Percentiles rank a stretch among this genome's conserved stretches.
Conservation (phyloP, 805 yeast species). For the Myxozyma melibiosi region DNA sequence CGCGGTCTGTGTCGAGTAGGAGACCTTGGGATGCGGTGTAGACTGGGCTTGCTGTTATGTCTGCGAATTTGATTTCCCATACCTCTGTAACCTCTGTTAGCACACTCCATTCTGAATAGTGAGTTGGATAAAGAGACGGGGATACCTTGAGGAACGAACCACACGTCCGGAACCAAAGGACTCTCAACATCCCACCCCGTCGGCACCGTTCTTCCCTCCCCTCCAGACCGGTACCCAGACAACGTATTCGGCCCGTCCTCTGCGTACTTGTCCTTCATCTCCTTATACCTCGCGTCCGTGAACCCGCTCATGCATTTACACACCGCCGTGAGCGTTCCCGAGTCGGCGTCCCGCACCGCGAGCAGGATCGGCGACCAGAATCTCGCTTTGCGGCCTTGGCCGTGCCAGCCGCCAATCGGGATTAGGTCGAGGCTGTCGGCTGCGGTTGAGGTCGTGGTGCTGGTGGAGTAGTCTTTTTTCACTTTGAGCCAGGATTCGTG, state of each 20-base stretch:
- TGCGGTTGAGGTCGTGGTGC: conserved; percentile 1
- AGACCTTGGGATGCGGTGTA: conserved; percentile 33
- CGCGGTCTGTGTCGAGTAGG: conserved; percentile 21
- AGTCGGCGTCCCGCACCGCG: conserved; percentile 35
- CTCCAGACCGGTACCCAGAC: too few relatives aligned
- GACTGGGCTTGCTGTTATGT: conserved; percentile 34
- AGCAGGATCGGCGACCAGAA: conserved; percentile 38
- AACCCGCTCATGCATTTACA: conserved; percentile 39
- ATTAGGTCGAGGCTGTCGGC: conserved; percentile 36
- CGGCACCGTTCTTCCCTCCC: not conserved
- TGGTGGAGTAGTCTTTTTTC: conserved; percentile 35
- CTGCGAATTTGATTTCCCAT: conserved; percentile 37
- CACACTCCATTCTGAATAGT: not conserved
- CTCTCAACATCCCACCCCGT: conserved; percentile 26
- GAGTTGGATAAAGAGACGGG: not conserved
- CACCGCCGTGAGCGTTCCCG: conserved; percentile 33
- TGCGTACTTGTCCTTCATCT: conserved; percentile 27
- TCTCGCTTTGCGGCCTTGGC: conserved; percentile 34
- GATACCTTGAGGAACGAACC: conserved; percentile 34
- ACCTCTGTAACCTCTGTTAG: conserved; percentile 29
- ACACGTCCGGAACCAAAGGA: conserved; percentile 31
- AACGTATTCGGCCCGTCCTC: conserved; percentile 15
- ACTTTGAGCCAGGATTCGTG: conserved; percentile 38
- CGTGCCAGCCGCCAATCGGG: conserved; percentile 39
- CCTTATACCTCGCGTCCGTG: conserved; percentile 34